Evolutionary conservation across 768 basidiomycete species (phyloP).

Genomic region (Phaeotremella fagi): DNA sequence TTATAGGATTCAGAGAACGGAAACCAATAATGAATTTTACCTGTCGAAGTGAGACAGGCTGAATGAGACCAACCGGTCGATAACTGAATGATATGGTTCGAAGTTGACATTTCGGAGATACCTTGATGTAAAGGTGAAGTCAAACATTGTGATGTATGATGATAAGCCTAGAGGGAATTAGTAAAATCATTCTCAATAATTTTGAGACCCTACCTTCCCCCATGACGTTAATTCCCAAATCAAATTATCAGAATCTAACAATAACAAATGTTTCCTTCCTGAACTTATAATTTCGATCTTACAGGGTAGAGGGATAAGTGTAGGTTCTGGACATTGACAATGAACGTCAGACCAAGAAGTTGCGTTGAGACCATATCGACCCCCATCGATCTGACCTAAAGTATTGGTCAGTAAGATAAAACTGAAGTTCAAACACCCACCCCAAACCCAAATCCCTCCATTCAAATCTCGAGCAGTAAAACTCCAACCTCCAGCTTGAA

Average conservation of each 20-base stretch:
- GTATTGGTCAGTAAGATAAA: neutral
- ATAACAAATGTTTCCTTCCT: conserved; percentile 34
- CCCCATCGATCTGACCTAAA: conserved; percentile 36
- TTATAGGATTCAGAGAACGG: conserved; percentile 29
- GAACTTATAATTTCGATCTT: conserved; percentile 24
- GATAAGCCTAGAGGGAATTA: conserved; percentile 27
- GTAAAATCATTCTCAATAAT: neutral
- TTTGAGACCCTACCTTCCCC: conserved; percentile 20
- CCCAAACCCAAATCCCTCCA: conserved; percentile 45
- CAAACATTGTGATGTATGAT: conserved; percentile 30
- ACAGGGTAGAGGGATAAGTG: conserved; percentile 35
- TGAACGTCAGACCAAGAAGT: conserved; percentile 25
- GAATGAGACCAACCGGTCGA: conserved; percentile 41
- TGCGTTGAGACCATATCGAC: conserved; percentile 7
- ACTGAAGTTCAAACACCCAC: conserved; percentile 11
- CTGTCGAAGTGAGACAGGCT: conserved; percentile 30
- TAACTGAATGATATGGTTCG: conserved; percentile 28
- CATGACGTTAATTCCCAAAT: conserved; percentile 40
- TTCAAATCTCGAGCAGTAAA: conserved; percentile 37
- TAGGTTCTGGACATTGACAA: conserved; percentile 27
- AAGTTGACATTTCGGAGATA: conserved; percentile 9
- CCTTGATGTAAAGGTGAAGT: conserved; percentile 26
- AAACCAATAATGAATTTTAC: conserved; percentile 35
- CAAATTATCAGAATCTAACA: conserved; percentile 41
- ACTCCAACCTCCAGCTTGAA: conserved; percentile 42